Conservation (phyloP, 1,284 basidiomycete species). For the Fomitopsis palustris region DNA sequence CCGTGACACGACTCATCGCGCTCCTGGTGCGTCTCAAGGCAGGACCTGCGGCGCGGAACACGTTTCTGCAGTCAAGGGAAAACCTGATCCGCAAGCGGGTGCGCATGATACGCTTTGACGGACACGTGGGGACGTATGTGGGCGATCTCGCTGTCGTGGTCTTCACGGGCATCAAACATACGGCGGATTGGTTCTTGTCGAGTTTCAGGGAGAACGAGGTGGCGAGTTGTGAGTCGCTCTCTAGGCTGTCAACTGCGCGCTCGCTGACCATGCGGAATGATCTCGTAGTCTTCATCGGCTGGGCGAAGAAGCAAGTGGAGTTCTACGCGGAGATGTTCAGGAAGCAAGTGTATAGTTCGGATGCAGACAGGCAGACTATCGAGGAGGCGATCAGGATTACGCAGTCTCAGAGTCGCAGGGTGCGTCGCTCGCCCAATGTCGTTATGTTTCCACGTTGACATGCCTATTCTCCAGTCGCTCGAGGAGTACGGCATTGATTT, state of each 20-base stretch:
- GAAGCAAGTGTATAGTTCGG: slow-evolving; percentile 87
- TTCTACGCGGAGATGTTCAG: slow-evolving; percentile 84
- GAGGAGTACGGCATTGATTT: slow-evolving; percentile 94
- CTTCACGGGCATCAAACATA: slow-evolving; percentile 91
- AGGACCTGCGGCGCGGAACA: slow-evolving; percentile 75
- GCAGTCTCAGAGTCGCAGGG: slow-evolving; percentile 77
- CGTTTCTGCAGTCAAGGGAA: slow-evolving; percentile 80
- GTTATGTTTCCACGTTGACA: no score
- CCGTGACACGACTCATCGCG: slow-evolving; percentile 68
- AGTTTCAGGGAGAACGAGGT: slow-evolving; percentile 95
- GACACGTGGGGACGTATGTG: slow-evolving; percentile 80
- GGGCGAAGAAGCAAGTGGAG: slow-evolving; percentile 88
- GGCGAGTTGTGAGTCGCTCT: slow-evolving; percentile 70
- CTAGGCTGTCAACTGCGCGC: background rate
- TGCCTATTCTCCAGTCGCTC: slow-evolving; percentile 55
- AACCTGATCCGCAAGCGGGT: slow-evolving; percentile 76
- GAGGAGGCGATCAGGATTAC: slow-evolving; percentile 79
- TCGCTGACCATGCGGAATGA: slow-evolving; percentile 3
- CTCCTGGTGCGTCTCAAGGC: slow-evolving; percentile 76
- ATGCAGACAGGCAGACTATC: slow-evolving; percentile 64
- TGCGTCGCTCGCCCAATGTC: no score
- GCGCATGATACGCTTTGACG: slow-evolving; percentile 88
- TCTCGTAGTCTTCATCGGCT: slow-evolving; percentile 81
- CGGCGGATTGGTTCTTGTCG: slow-evolving; percentile 95
- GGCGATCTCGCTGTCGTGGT: slow-evolving; percentile 80